Conservation (phyloP, 139 green algal species). For the Klebsormidium nitens region DNA sequence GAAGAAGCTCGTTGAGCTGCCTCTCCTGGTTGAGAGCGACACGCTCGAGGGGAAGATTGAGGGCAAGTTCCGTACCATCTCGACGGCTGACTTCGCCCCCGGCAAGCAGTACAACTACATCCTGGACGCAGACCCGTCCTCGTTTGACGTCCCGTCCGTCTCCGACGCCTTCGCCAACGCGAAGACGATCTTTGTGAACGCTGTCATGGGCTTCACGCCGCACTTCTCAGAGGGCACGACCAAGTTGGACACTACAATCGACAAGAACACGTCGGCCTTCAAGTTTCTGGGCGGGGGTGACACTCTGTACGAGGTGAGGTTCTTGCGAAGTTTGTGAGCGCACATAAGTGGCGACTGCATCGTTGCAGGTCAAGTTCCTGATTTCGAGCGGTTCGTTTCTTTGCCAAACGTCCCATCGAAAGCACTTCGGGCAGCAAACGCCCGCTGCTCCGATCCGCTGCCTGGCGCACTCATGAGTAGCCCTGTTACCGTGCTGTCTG, state of each 20-base stretch:
- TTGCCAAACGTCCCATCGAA: too few species aligned
- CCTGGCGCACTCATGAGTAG: too few species aligned
- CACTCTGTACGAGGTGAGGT: constrained; percentile 43
- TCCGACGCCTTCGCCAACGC: constrained; percentile 11
- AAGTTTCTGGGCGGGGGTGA: constrained; percentile 41
- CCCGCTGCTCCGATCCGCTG: too few species aligned
- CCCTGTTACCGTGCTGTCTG: too few species aligned
- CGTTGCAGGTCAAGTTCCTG: too few species aligned
- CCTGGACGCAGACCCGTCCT: constrained; percentile 25
- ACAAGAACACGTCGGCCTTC: constrained; percentile 27
- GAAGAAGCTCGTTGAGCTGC: constrained; percentile 15
- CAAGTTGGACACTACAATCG: constrained; percentile 32
- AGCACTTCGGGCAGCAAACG: too few species aligned
- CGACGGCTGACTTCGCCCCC: constrained; percentile 11
- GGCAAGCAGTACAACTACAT: constrained; percentile 27
- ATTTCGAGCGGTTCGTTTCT: too few species aligned
- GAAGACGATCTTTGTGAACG: constrained; percentile 46
- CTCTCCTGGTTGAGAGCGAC: constrained; percentile 16
- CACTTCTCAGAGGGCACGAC: constrained; percentile 39
- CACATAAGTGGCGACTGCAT: too few species aligned
- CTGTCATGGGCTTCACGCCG: constrained; percentile 42
- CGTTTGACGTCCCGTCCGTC: constrained; percentile 17
- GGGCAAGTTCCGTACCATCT: constrained; percentile 25
- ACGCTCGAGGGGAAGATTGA: constrained; percentile 27
- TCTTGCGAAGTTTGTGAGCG: too few species aligned